A percentile compares a stretch with the other conserved stretches of the same genome.
phyloP scores from a whole-genome alignment of 1,284 basidiomycete genomes.

The Austroboletus niveus region DNA sequence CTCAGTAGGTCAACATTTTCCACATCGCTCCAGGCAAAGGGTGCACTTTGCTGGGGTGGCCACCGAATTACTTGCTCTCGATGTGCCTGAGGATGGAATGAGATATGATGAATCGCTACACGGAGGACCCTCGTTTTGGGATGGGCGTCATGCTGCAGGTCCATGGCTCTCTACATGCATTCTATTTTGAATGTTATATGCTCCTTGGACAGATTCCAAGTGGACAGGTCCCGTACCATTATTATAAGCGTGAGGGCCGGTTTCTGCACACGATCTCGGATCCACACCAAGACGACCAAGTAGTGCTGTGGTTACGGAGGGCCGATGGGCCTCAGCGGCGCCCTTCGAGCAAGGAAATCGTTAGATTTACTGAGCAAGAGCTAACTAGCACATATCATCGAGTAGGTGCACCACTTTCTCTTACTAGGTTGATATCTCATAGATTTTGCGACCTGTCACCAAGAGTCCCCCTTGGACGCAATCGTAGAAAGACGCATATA shows the following conservation, averaged over 20 bases:
- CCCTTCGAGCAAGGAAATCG: slow-evolving; percentile 10
- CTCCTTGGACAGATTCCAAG: slow-evolving; percentile 7
- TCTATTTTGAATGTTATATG: neutral
- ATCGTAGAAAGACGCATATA: too few relatives aligned
- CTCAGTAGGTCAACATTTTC: slow-evolving; percentile 11
- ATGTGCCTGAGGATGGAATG: slow-evolving; percentile 4
- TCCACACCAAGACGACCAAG: slow-evolving; percentile 10
- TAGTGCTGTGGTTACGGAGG: slow-evolving; percentile 1
- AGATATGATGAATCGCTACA: neutral
- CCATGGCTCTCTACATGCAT: neutral
- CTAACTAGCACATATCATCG: neutral
- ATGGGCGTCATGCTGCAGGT: slow-evolving; percentile 17
- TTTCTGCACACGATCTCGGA: slow-evolving; percentile 1
- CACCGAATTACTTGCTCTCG: slow-evolving; percentile 13
- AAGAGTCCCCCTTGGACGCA: too few relatives aligned
- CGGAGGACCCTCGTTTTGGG: slow-evolving; percentile 11
- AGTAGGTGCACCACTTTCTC: too few relatives aligned
- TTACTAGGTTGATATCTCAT: too few relatives aligned
- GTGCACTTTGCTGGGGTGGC: slow-evolving; percentile 20
- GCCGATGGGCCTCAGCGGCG: neutral
- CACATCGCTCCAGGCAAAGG: slow-evolving; percentile 10
- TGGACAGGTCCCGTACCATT: slow-evolving; percentile 15
- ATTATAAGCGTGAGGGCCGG: slow-evolving; percentile 11
- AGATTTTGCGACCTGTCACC: too few relatives aligned
- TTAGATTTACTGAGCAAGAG: slow-evolving; percentile 5